Conservation (phyloP, 2,329 filamentous ascomycete genomes). For the Aspergillus carbonarius region DNA sequence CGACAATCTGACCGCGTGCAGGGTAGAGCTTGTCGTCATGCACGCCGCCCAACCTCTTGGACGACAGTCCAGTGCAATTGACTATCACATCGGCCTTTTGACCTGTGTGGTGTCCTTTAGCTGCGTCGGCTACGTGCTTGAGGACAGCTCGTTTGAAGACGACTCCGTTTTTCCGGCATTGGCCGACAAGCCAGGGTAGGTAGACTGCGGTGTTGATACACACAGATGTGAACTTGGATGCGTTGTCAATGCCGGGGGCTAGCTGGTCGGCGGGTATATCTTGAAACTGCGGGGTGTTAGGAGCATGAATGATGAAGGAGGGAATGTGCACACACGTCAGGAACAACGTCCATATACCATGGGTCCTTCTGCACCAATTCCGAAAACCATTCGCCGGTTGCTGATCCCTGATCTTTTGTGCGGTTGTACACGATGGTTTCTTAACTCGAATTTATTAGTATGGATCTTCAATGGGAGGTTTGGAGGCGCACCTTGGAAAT, state of each 20-base stretch:
- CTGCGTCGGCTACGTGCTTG: conserved; percentile 71
- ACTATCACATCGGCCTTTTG: conserved; percentile 66
- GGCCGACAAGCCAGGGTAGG: conserved; percentile 77
- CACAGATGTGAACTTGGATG: conserved; percentile 74
- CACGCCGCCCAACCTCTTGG: conserved; percentile 76
- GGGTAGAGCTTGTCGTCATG: conserved; percentile 71
- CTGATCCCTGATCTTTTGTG: conserved; percentile 60
- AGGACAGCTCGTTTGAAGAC: conserved; percentile 63
- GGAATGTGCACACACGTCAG: conserved; percentile 54
- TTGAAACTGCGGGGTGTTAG: conserved; percentile 52
- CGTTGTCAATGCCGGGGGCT: conserved; percentile 66
- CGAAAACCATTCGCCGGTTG: conserved; percentile 61
- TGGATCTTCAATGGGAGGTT: background rate
- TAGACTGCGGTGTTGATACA: conserved; percentile 92
- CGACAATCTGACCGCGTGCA: conserved; percentile 76
- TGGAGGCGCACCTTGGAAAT: conserved; percentile 64
- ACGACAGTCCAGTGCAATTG: conserved; percentile 80
- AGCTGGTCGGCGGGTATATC: conserved; percentile 59
- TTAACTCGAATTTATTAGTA: background rate
- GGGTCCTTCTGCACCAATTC: conserved; percentile 66
- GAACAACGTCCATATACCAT: conserved; percentile 71
- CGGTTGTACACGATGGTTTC: conserved; percentile 35
- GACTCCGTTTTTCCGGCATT: conserved; percentile 73
- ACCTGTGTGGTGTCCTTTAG: conserved; percentile 57
- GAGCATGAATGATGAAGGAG: background rate